Evolutionary conservation across 1,139 yeast species (phyloP).

Genomic region (Protomyces lactucae-debilis): DNA sequence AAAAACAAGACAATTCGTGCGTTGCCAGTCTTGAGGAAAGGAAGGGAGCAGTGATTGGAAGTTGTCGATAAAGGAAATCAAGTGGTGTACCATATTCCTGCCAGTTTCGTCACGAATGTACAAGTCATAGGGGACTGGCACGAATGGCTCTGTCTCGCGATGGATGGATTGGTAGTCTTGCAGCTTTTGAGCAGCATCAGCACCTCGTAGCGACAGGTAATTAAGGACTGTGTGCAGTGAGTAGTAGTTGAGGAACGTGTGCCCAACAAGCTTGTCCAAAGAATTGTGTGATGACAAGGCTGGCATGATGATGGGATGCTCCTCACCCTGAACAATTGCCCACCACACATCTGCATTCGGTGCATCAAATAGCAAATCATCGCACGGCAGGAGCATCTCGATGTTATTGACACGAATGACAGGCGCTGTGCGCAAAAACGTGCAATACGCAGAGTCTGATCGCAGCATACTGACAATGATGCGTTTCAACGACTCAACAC

Average conservation of each 20-base stretch:
- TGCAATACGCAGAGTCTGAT: constrained; percentile 22
- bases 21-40: constrained; percentile 9
- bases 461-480: constrained; percentile 18
- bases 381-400: constrained; percentile 24
- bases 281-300: constrained; percentile 5
- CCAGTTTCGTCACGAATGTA: constrained; percentile 10
- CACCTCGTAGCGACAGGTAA: constrained; percentile 12
- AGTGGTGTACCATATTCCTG: constrained; percentile 8
- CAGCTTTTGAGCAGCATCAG: constrained; percentile 16
- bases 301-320: constrained; percentile 18
- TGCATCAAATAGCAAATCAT: constrained; percentile 15
- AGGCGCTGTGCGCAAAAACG: constrained; percentile 9
- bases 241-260: constrained; percentile 16
- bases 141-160: constrained; percentile 10
- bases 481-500: constrained; percentile 19
- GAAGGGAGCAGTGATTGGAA: constrained; percentile 4
- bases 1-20: constrained; percentile 19
- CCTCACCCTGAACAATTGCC: background rate
- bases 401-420: constrained; percentile 8
- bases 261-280: constrained; percentile 6
- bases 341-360: constrained; percentile 21
- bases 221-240: constrained; percentile 22
- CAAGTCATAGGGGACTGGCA: constrained; percentile 12
- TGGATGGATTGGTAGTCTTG: constrained; percentile 9
- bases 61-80: constrained; percentile 13